Base-by-base conservation (phyloP, 805 yeast species). In the Ogataea degrootiae region DNA sequence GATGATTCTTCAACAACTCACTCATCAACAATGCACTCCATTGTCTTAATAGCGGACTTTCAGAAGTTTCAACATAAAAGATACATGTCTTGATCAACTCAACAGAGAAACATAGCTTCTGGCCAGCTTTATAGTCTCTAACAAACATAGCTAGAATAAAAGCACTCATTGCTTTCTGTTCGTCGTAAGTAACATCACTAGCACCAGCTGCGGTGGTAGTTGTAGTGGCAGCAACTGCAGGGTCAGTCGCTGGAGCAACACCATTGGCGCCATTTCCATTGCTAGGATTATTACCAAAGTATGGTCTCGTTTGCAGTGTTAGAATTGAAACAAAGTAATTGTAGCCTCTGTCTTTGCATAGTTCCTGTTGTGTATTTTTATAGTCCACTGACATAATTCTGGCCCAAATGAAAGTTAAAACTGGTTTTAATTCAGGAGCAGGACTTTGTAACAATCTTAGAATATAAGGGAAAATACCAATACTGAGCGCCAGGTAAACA, bases 381-480 rank as follows among this genome's bases (percentile, higher is more conserved):
- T 86, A 85, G 66, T 92, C 98, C 22, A 94, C 95, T 3, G 97
- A 91, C 94, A 94, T 89, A 21, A 94, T 89, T 55, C 98, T 75
- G 0, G 98, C 96, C 99, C 99, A 94, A 46, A 94, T 94, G 59
- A 92, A 94, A 1, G 94, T 94, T 48, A 94, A 69, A 3, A 92
- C 96, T 0, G 98, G 98, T 59, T 90, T 90, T 49, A 94, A 72
- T 60, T 94, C 98, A 26, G 88, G 95, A 0, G 98, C 97, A 0
- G 98, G 98, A 50, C 95, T 84, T 62, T 92, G 98, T 34, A 94
- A 69, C 21, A 94, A 74, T 58, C 91, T 89, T 46, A 92, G 71
- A 33, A 94, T 96, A 61, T 94, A 94, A 0, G 98, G 98, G 66
- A 92, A 94, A 31, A 94, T 92, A 21, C 98, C 98, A 54, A 94